Percentiles rank a stretch among this genome's conserved stretches.
phyloP scores from a whole-genome alignment of 2,329 filamentous ascomycete genomes.

The Fusarium chuoi region DNA sequence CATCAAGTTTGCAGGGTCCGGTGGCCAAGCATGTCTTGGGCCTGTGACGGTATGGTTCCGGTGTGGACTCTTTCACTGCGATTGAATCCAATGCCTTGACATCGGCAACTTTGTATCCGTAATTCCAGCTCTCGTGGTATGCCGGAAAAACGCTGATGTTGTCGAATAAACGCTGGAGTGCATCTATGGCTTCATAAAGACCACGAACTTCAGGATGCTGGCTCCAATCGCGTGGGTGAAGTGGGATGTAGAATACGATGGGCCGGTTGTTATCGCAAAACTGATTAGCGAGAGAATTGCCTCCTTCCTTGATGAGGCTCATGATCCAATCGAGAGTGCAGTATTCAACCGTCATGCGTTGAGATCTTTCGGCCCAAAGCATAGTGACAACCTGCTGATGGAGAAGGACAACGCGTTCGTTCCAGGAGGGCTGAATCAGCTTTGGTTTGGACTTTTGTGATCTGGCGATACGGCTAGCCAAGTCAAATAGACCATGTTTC shows the following conservation, averaged over 20 bases:
- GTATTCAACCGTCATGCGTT: neutral
- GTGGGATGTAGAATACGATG: neutral
- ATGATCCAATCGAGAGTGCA: neutral
- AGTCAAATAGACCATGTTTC: neutral
- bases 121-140: neutral
- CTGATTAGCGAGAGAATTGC: neutral
- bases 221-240: neutral
- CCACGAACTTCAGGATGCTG: neutral
- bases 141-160: neutral
- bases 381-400: neutral
- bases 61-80: neutral
- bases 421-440: neutral
- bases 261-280: neutral
- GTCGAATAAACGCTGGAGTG: neutral
- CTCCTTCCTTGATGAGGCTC: neutral
- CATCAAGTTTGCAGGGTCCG: neutral
- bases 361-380: neutral
- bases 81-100: neutral
- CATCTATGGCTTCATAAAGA: neutral
- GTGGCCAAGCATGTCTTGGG: neutral
- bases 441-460: neutral
- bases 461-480: neutral
- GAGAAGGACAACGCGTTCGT: neutral
- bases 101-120: neutral
- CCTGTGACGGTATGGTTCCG: neutral